Base-by-base conservation (phyloP, 805 yeast genomes). In the Candida loeiensis region DNA sequence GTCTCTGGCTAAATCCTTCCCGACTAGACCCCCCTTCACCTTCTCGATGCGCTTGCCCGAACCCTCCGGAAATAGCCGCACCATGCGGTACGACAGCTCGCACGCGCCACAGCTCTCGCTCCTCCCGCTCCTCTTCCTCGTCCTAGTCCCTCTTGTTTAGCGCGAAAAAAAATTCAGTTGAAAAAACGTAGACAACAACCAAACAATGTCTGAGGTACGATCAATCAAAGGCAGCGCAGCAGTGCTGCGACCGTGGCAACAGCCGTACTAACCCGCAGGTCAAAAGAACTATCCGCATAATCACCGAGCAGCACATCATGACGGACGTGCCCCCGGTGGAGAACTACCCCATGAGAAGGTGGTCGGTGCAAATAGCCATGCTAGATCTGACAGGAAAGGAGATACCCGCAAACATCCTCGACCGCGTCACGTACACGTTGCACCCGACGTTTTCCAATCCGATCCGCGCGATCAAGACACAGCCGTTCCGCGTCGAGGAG, bases 391-490 rank as follows among this genome's bases (percentile, higher is more conserved):
- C 79, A 43, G 96, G 96, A 14, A 76, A 81, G 43, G 91, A 83
- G 53, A 71, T 85, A 34, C 91, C 96, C 11, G 97, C 97, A 2
- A 79, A 73, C 34, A 74, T 91, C 41, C 85, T 91, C 54, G 98
- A 93, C 61, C 86, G 85, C 63, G 96, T 89, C 39, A 89, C 95
- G 4, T 91, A 91, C 62, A 82, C 88, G 51, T 74, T 93, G 48
- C 99, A 91, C 68, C 98, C 97, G 36, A 93, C 98, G 7, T 91
- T 91, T 66, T 79, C 79, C 36, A 89, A 89, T 60, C 98, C 98
- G 8, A 82, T 77, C 47, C 77, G 97, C 59, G 72, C 83, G 9
- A 61, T 88, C 57, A 86, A 85, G 55, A 82, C 81, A 55, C 77
- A 85, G 7, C 99, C 99, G 8, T 91, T 90, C 66, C 76, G 66